Conservation (phyloP, 2,329 filamentous ascomycete genomes). For the Pseudopithomyces maydicus region DNA sequence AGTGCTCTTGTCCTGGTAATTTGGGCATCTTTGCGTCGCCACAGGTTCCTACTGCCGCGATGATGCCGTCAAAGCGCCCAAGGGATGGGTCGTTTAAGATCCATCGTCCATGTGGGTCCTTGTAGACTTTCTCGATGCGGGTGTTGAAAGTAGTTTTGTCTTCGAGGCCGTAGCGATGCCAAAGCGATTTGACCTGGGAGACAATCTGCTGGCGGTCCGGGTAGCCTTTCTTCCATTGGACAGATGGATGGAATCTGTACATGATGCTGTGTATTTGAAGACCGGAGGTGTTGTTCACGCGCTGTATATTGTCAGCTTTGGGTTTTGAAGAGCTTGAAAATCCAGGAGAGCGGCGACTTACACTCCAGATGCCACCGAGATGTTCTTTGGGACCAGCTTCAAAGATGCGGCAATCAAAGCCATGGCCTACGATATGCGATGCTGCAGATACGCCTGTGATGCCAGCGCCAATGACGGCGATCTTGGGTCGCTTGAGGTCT, state of each 20-base stretch:
- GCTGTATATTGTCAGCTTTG: conserved; percentile 49
- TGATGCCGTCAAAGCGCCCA: conserved; percentile 77
- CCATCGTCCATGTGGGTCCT: conserved; percentile 72
- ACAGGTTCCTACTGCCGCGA: conserved; percentile 80
- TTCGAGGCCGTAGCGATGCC: conserved; percentile 76
- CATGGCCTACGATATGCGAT: conserved; percentile 82
- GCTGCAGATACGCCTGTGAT: conserved; percentile 79
- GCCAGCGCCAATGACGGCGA: conserved; percentile 54
- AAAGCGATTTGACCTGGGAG: conserved; percentile 71
- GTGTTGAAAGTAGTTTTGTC: conserved; percentile 74
- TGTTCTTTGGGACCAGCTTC: conserved; percentile 70
- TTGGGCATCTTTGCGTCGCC: conserved; percentile 76
- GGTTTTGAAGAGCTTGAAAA: neutral
- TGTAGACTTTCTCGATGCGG: conserved; percentile 70
- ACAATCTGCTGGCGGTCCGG: conserved; percentile 78
- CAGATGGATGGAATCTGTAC: conserved; percentile 85
- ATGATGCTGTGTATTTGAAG: conserved; percentile 85
- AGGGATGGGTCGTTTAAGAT: conserved; percentile 74
- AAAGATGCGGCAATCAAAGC: conserved; percentile 81
- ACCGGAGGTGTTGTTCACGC: conserved; percentile 80
- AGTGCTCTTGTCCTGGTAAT: conserved; percentile 72
- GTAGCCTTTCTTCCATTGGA: conserved; percentile 77
- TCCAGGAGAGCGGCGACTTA: conserved; percentile 50
- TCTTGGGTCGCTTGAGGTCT: conserved; percentile 63
- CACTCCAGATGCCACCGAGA: conserved; percentile 81